phyloP scores from a whole-genome alignment of 2,329 filamentous ascomycete species.

The Aspergillaceae sp. region DNA sequence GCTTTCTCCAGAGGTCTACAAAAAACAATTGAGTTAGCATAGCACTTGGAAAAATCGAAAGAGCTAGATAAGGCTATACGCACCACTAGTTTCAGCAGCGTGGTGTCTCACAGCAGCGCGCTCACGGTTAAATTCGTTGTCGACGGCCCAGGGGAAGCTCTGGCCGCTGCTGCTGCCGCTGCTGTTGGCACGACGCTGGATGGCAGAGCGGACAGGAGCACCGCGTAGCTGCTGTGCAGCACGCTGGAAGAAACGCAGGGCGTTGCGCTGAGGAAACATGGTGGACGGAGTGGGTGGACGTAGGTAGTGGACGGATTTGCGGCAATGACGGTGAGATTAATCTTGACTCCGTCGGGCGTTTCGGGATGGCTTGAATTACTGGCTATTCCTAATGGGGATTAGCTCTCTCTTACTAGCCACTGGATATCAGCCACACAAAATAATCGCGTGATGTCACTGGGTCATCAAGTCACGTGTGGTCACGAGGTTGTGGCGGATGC shows the following conservation, averaged over 20 bases:
- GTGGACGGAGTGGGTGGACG: slow-evolving; percentile 16
- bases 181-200: slow-evolving; percentile 66
- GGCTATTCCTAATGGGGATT: slow-evolving; percentile 15
- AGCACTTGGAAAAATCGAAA: not conserved
- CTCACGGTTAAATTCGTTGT: slow-evolving; percentile 93
- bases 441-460: slow-evolving; percentile 18
- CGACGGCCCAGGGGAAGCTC: slow-evolving; percentile 54
- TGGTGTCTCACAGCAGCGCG: slow-evolving; percentile 84
- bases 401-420: slow-evolving; percentile 11
- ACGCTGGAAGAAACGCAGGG: slow-evolving; percentile 55
- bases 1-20: slow-evolving; percentile 86
- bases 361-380: slow-evolving; percentile 7
- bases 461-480: slow-evolving; percentile 11
- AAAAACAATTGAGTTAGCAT: slow-evolving; percentile 19
- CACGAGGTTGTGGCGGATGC: not conserved
- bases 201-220: slow-evolving; percentile 39
- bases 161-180: slow-evolving; percentile 53
- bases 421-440: slow-evolving; percentile 12
- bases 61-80: slow-evolving; percentile 30
- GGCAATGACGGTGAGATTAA: slow-evolving; percentile 9
- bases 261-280: slow-evolving; percentile 58
- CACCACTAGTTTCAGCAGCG: slow-evolving; percentile 74
- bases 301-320: not conserved
- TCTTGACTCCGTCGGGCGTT: slow-evolving; percentile 3
- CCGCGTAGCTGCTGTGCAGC: slow-evolving; percentile 34